A percentile compares a stretch with the other conserved stretches of the same genome.
Conservation (phyloP, 352 stramenopile species). For the Stramenopiles sp. region DNA sequence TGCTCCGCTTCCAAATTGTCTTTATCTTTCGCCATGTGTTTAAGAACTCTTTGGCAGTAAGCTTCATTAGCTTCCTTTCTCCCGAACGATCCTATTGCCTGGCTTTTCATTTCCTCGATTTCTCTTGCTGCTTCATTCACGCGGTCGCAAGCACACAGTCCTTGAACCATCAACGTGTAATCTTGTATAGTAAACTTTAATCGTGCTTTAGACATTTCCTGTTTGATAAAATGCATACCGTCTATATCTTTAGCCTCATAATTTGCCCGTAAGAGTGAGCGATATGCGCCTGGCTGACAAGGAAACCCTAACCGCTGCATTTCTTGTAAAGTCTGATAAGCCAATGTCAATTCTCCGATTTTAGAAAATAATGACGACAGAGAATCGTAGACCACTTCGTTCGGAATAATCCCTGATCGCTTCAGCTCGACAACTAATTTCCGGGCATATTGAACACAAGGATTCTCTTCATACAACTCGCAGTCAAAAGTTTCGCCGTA, state of each 20-base stretch:
- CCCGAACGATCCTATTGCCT: not conserved
- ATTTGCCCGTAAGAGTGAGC: not conserved
- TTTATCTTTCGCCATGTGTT: not conserved
- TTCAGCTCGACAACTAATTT: not conserved
- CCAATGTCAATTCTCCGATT: not conserved
- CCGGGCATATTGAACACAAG: not conserved
- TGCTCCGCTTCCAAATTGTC: not conserved
- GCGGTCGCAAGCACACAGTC: not conserved
- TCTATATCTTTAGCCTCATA: not conserved
- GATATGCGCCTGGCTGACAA: not conserved
- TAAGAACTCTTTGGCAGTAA: not conserved
- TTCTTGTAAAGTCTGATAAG: not conserved
- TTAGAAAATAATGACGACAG: not conserved
- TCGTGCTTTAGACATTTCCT: not conserved
- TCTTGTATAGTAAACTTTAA: not conserved
- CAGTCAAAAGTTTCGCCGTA: not conserved
- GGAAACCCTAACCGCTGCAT: not conserved
- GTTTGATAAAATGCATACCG: not conserved
- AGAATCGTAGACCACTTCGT: not conserved
- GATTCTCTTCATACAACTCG: not conserved
- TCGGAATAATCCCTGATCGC: not conserved
- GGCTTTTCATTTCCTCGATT: not conserved
- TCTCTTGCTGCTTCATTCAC: not conserved
- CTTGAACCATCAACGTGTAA: not conserved
- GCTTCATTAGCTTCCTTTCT: not conserved